These are phyloP conservation scores for Leucosporidium yakuticum DNA, from an alignment of 768 basidiomycete genomes.

Conservation along the genomic window DNA sequence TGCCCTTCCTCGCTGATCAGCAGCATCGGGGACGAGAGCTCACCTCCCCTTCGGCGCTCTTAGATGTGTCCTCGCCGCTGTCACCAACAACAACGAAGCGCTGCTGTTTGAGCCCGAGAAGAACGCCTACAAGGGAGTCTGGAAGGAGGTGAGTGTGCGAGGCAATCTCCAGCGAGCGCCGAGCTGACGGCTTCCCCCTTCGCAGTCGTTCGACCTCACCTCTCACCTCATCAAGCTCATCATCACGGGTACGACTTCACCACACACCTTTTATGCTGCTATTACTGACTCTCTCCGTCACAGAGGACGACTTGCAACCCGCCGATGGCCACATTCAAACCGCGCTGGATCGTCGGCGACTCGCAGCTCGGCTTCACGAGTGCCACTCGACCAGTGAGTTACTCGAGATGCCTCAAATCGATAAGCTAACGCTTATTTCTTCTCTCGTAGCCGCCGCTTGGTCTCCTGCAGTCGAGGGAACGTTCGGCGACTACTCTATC, in stretches of 20 bases:
- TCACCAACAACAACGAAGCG: constrained; percentile 20
- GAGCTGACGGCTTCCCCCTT: not conserved
- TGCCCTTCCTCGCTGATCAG: not conserved
- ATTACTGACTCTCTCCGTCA: not conserved
- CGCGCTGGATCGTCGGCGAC: constrained; percentile 4
- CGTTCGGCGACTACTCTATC: not conserved
- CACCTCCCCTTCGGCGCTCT: not conserved
- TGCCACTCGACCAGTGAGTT: constrained; percentile 11
- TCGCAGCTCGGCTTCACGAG: not conserved
- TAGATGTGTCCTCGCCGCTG: constrained; percentile 22
- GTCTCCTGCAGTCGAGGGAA: not conserved
- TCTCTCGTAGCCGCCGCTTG: constrained; percentile 2
- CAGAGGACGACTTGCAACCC: not conserved
- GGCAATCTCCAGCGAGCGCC: not conserved
- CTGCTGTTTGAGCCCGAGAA: constrained; percentile 20
- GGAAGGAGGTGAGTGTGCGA: constrained; percentile 14
- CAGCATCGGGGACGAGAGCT: too few species aligned
- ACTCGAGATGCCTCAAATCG: not conserved
- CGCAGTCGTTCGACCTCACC: constrained; percentile 23
- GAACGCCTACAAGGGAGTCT: constrained; percentile 13
- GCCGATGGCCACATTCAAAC: not conserved
- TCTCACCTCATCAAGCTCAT: not conserved
- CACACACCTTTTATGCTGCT: not conserved
- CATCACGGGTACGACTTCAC: not conserved
- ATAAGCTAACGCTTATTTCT: not conserved